Percentiles rank a stretch among this genome's conserved stretches.
Conservation (phyloP, 2,329 filamentous ascomycete genomes). For the Alternaria triticimaculans region DNA sequence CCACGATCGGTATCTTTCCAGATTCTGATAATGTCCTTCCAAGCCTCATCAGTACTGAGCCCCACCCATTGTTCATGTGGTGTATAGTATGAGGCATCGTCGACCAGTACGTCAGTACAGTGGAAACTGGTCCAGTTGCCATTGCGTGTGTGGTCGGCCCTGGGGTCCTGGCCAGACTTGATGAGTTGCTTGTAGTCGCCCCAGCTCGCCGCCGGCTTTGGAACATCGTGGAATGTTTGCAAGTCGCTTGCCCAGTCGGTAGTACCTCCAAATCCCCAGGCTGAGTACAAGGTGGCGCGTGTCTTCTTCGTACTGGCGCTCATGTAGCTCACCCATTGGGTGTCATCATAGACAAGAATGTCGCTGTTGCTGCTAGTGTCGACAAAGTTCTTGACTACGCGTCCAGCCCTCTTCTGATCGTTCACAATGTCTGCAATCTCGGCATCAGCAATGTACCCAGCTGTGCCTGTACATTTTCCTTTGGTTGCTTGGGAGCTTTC, state of each 20-base stretch:
- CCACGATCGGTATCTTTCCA: slow-evolving; percentile 5
- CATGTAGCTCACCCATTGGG: slow-evolving; percentile 33
- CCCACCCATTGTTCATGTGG: neutral
- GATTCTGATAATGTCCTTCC: slow-evolving; percentile 3
- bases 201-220: neutral
- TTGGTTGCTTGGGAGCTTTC: slow-evolving; percentile 31
- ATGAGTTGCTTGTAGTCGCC: neutral
- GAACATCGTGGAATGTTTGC: neutral
- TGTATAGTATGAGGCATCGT: neutral
- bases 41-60: neutral
- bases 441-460: slow-evolving; percentile 50
- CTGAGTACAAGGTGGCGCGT: slow-evolving; percentile 23
- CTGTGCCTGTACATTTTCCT: slow-evolving; percentile 48
- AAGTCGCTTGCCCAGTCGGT: slow-evolving; percentile 50
- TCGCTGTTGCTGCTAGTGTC: neutral
- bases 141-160: slow-evolving; percentile 3
- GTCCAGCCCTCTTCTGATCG: neutral
- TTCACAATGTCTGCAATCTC: slow-evolving; percentile 45
- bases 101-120: neutral
- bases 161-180: neutral
- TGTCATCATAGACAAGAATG: slow-evolving; percentile 20
- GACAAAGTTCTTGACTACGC: neutral
- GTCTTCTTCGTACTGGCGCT: slow-evolving; percentile 25
- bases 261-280: slow-evolving; percentile 41
- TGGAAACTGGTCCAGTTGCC: neutral